Base-by-base conservation (phyloP, 768 basidiomycete genomes). In the Pleurotus citrinopileatus region DNA sequence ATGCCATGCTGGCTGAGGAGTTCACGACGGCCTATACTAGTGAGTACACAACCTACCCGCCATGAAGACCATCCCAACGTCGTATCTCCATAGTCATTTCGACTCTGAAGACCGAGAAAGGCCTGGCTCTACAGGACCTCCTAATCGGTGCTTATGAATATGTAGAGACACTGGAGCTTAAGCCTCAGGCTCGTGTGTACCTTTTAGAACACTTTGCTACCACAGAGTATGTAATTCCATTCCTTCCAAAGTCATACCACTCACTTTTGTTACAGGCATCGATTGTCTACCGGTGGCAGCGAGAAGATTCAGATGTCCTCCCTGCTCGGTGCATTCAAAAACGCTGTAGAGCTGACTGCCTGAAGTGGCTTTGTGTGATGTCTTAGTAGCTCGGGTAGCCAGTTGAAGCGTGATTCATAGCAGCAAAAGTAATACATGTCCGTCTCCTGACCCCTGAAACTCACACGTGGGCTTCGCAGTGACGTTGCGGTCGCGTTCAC, bases 241-340 rank as follows among this genome's bases (percentile, higher is more conserved):
- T 27, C 34, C 42, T 15, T 55, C 32, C 25, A 28, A 0, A 10
- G 17, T 15, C 22, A 17, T 25, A 4, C 23, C 44, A 2, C 42
- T 46, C 47, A 32, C 13, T 27, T 12, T 12, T 45, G 17, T 20
- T 12, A 58, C 42, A 98, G 96, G 67, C 87, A 98, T 67, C 84
- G 96, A 42, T 70, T 98, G 6, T 93, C 94, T 1, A 86, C 94
- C 0, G 97, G 97, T 0, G 94, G 89, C 1, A 95, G 74, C 59
- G 97, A 99, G 69, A 98, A 94, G 64, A 84, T 99, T 51, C 97
- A 98, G 65, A 66, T 98, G 48, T 93, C 93, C 5, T 94, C 94
- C 0, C 70, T 99, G 56, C 73, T 98, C 3, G 94, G 90, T 3
- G 89, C 89, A 4, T 96, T 98, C 76, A 99, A 99, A 69, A 88